These are phyloP conservation scores for Teunomyces kruisii DNA, from an alignment of 805 yeast genomes.

Conservation along the genomic window DNA sequence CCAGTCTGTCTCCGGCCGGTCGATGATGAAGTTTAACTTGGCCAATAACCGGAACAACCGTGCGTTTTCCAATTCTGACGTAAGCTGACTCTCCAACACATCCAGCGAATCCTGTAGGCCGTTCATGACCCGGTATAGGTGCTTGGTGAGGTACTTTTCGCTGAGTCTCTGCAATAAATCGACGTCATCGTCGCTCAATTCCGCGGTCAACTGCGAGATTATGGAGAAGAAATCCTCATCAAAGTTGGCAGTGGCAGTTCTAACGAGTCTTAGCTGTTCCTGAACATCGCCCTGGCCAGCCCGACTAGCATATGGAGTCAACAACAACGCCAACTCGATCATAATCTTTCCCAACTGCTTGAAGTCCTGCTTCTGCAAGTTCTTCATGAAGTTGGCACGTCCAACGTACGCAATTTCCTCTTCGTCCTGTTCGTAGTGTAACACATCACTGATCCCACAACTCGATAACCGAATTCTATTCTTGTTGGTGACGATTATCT, in stretches of 20 bases:
- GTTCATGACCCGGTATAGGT: constrained; percentile 48
- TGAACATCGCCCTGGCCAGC: background rate
- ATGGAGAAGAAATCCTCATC: constrained; percentile 38
- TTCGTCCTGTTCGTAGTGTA: constrained; percentile 39
- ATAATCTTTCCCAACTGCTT: constrained; percentile 58
- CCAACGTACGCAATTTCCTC: constrained; percentile 12
- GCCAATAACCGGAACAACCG: constrained; percentile 78
- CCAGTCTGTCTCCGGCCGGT: constrained; percentile 69
- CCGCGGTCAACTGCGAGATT: constrained; percentile 35
- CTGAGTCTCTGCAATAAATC: constrained; percentile 25
- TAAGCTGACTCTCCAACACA: constrained; percentile 57
- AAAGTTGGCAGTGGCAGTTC: constrained; percentile 19
- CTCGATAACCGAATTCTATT: constrained; percentile 71
- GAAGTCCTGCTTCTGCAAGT: constrained; percentile 56
- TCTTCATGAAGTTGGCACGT: constrained; percentile 12
- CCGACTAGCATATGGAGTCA: background rate
- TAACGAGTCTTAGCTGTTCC: constrained; percentile 10
- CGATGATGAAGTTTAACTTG: constrained; percentile 76
- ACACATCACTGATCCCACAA: constrained; percentile 69
- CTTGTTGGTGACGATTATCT: constrained; percentile 70
- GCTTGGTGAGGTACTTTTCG: constrained; percentile 24
- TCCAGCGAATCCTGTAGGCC: constrained; percentile 55
- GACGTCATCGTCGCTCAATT: constrained; percentile 15
- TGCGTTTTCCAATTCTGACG: constrained; percentile 83
- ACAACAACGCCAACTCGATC: constrained; percentile 42